Conservation (phyloP, 805 yeast species). For the Myxozyma kluyveri region DNA sequence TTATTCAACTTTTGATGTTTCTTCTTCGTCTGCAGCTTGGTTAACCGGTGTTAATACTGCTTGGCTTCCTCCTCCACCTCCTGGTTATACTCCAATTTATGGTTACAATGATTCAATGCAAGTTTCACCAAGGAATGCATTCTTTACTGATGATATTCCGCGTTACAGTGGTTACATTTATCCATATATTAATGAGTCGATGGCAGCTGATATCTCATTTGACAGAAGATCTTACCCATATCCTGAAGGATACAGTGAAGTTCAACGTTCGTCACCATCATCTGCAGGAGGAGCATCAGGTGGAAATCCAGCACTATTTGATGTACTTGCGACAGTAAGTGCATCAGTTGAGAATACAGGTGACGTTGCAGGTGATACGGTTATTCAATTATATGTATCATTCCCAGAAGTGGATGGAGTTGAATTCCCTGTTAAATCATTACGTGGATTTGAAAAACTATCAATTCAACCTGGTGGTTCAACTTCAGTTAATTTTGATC, state of each 20-base stretch:
- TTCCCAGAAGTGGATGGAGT: conserved; percentile 44
- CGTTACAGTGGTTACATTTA: conserved; percentile 33
- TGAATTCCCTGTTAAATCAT: conserved; percentile 52
- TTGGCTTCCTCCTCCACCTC: conserved; percentile 7
- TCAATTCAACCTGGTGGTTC: conserved; percentile 45
- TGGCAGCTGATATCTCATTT: conserved; percentile 7
- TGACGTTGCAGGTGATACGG: conserved; percentile 46
- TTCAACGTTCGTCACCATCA: conserved; percentile 33
- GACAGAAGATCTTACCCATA: conserved; percentile 37
- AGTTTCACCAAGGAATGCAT: conserved; percentile 40
- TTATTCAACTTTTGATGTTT: conserved; percentile 45
- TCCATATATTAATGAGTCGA: conserved; percentile 28
- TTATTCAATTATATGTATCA: conserved; percentile 54
- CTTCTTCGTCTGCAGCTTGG: conserved; percentile 44
- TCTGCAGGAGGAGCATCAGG: conserved; percentile 52
- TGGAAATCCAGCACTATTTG: conserved; percentile 62
- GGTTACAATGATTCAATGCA: conserved; percentile 11
- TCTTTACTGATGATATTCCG: conserved; percentile 39
- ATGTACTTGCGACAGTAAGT: conserved; percentile 46
- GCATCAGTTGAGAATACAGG: conserved; percentile 53
- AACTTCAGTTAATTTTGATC: conserved; percentile 43
- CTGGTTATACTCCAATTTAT: background rate
- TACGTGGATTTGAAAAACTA: conserved; percentile 59
- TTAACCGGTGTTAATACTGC: conserved; percentile 38
- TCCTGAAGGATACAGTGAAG: conserved; percentile 42